phyloP scores from a whole-genome alignment of 2,329 filamentous ascomycete species.

The Ascochyta clinopodiicola region DNA sequence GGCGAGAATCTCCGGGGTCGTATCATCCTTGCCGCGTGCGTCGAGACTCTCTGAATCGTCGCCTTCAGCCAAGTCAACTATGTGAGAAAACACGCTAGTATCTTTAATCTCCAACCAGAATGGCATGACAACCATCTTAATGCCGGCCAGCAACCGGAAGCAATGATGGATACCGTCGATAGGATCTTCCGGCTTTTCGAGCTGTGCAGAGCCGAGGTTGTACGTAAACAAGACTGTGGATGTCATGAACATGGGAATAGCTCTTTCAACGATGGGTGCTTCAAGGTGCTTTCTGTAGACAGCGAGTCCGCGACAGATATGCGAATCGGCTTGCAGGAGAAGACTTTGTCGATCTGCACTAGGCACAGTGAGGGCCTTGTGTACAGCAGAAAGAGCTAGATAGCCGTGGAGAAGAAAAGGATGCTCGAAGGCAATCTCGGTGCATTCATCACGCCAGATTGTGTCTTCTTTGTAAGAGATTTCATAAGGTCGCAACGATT shows the following conservation, averaged over 20 bases:
- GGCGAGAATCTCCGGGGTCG: slow-evolving; percentile 28
- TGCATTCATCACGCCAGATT: slow-evolving; percentile 28
- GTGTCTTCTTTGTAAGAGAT: slow-evolving; percentile 8
- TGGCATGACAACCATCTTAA: slow-evolving; percentile 34
- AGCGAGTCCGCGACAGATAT: slow-evolving; percentile 35
- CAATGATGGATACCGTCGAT: slow-evolving; percentile 38
- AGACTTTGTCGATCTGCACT: slow-evolving; percentile 29
- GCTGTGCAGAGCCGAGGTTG: slow-evolving; percentile 37
- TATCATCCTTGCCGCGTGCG: slow-evolving; percentile 19
- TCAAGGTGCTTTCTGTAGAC: slow-evolving; percentile 33
- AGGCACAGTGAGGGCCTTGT: slow-evolving; percentile 32
- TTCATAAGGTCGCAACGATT: slow-evolving; percentile 28
- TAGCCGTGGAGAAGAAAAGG: slow-evolving; percentile 40
- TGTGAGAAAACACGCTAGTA: slow-evolving; percentile 23
- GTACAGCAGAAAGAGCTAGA: slow-evolving; percentile 38
- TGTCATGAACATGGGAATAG: slow-evolving; percentile 41
- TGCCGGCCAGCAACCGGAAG: slow-evolving; percentile 37
- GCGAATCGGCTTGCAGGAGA: slow-evolving; percentile 35
- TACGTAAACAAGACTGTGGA: slow-evolving; percentile 38
- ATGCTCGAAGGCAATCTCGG: slow-evolving; percentile 36
- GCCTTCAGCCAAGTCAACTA: slow-evolving; percentile 19
- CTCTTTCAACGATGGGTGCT: slow-evolving; percentile 25
- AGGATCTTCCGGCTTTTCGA: slow-evolving; percentile 37
- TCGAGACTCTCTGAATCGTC: slow-evolving; percentile 21
- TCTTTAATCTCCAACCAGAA: slow-evolving; percentile 30